Conservation (phyloP, 495 filamentous ascomycete species). For the Xanthoparmelia taractica region DNA sequence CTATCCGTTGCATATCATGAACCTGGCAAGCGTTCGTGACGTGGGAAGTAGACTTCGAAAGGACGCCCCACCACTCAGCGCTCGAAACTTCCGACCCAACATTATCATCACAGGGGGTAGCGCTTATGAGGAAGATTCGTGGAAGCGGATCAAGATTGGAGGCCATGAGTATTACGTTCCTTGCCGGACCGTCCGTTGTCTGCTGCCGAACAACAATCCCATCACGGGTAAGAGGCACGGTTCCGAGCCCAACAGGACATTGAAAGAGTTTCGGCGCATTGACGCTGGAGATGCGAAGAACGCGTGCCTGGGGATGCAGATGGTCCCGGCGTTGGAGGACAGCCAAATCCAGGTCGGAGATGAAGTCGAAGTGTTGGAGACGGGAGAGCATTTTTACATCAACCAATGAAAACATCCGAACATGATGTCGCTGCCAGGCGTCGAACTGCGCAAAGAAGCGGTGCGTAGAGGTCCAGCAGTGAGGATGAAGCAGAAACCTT, state of each 20-base stretch:
- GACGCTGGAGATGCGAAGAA: conserved; percentile 62
- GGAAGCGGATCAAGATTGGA: conserved; percentile 63
- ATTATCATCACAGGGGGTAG: conserved; percentile 61
- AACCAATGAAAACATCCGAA: conserved; percentile 27
- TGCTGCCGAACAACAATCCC: conserved; percentile 75
- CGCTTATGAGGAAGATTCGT: conserved; percentile 66
- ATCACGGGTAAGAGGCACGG: conserved; percentile 61
- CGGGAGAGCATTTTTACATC: conserved; percentile 57
- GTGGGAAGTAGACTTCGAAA: conserved; percentile 43
- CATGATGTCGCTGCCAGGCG: not conserved
- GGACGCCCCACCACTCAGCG: conserved; percentile 55
- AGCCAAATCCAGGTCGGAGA: conserved; percentile 53
- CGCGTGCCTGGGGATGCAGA: conserved; percentile 78
- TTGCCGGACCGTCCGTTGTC: conserved; percentile 70
- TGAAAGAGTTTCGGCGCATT: conserved; percentile 62
- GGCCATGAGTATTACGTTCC: conserved; percentile 48
- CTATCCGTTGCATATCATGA: conserved; percentile 80
- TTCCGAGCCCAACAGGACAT: conserved; percentile 63
- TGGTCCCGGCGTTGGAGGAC: conserved; percentile 54
- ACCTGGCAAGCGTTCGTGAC: conserved; percentile 63
- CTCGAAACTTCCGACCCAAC: conserved; percentile 74
- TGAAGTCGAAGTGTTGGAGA: conserved; percentile 50
- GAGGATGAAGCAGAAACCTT: not conserved
- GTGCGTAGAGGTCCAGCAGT: not conserved
- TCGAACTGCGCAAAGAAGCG: not conserved